Conservation (phyloP, 257 asterid genomes). For the Marsdenia floribunda region DNA sequence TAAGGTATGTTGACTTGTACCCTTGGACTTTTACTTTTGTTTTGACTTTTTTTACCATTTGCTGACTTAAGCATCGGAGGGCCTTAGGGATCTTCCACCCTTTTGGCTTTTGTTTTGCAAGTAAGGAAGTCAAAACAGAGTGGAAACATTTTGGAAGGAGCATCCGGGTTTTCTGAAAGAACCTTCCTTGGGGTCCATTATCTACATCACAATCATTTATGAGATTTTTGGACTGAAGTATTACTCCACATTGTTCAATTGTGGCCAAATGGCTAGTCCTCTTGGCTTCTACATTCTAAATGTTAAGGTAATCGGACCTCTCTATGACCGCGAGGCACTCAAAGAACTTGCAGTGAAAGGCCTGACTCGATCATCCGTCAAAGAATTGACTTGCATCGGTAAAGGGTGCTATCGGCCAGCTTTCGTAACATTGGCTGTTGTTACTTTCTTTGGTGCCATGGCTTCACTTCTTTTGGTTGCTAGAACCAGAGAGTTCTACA, state of each 20-base stretch:
- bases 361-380: slow-evolving; percentile 42
- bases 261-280: slow-evolving; percentile 78
- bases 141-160: too few species aligned
- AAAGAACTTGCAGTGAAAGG: slow-evolving; percentile 48
- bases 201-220: too few species aligned
- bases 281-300: slow-evolving; percentile 64
- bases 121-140: too few species aligned
- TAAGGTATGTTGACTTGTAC: too few species aligned
- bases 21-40: too few species aligned
- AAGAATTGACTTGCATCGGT: slow-evolving; percentile 60
- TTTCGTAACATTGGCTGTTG: slow-evolving; percentile 42
- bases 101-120: too few species aligned
- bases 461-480: slow-evolving; percentile 51
- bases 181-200: too few species aligned
- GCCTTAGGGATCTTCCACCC: too few species aligned
- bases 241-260: slow-evolving; percentile 66
- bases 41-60: too few species aligned
- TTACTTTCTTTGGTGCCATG: slow-evolving; percentile 55
- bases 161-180: too few species aligned
- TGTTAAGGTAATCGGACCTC: slow-evolving; percentile 54
- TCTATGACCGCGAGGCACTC: slow-evolving; percentile 63
- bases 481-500: slow-evolving; percentile 55
- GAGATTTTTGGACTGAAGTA: slow-evolving; percentile 69
- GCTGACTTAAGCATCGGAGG: too few species aligned
- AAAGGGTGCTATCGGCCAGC: slow-evolving; percentile 44